phyloP scores from a whole-genome alignment of 441 rosid genomes.

The Populus hybrid region DNA sequence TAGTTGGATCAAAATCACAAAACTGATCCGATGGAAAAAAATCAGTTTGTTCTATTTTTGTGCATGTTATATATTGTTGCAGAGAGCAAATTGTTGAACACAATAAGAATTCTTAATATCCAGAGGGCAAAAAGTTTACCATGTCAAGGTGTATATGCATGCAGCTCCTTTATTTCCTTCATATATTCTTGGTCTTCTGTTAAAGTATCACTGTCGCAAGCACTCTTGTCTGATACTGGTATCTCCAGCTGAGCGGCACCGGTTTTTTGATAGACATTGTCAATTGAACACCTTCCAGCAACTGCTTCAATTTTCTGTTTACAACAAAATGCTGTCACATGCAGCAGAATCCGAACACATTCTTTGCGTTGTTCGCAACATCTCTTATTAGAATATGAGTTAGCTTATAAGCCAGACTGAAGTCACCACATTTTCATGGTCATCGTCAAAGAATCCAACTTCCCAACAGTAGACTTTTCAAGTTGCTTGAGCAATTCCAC shows the following conservation, averaged over 20 bases:
- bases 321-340: background rate
- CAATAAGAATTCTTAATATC: background rate
- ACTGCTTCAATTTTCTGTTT: constrained; percentile 1
- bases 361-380: no score
- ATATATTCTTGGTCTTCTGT: constrained; percentile 16
- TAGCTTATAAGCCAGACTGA: no score
- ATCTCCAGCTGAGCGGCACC: background rate
- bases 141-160: constrained; percentile 19
- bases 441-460: no score
- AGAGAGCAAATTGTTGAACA: background rate
- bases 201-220: background rate
- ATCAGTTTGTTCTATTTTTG: background rate
- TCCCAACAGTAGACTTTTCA: no score
- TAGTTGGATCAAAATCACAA: no score
- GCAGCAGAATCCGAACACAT: no score
- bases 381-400: no score
- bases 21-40: background rate
- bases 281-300: background rate
- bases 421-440: no score
- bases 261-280: background rate
- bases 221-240: constrained; percentile 4
- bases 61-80: background rate
- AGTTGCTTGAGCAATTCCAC: no score
- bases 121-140: background rate
- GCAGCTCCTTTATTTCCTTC: constrained; percentile 22